These are phyloP conservation scores for Tinospora cordifolia DNA, from an alignment of 164 flowering plant genomes.

Conservation along the genomic window DNA sequence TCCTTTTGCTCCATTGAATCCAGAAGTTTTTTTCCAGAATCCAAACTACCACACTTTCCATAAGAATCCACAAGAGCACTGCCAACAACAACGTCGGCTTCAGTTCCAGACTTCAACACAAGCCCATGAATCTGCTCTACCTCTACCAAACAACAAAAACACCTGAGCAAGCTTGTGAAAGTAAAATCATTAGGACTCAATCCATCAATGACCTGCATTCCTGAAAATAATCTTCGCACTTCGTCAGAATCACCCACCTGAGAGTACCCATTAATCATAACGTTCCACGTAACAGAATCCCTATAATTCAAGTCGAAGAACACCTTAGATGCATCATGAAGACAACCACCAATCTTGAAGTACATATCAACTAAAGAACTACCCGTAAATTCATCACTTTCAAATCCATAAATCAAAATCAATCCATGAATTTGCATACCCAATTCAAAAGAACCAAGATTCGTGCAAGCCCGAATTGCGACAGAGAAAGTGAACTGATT, in stretches of 20 bases:
- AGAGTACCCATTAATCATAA: conserved; percentile 24
- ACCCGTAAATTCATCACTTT: conserved; percentile 20
- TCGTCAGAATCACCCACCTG: conserved; percentile 15
- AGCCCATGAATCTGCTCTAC: conserved; percentile 27
- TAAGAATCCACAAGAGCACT: conserved; percentile 20
- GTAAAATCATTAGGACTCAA: conserved; percentile 27
- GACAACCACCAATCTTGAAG: conserved; percentile 15
- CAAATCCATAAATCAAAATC: conserved; percentile 16
- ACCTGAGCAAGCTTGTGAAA: conserved; percentile 25
- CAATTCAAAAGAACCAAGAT: conserved; percentile 9
- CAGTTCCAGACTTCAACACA: conserved; percentile 18
- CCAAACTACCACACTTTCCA: conserved; percentile 19
- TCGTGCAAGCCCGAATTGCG: conserved; percentile 12
- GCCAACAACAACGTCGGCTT: conserved; percentile 18
- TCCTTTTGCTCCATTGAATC: conserved; percentile 21
- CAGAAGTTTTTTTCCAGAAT: conserved; percentile 12
- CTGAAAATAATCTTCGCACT: conserved; percentile 16
- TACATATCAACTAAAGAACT: conserved; percentile 24
- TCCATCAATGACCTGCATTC: conserved; percentile 19
- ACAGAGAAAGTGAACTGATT: conserved; percentile 19
- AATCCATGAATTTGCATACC: conserved; percentile 20
- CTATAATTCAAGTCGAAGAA: conserved; percentile 16
- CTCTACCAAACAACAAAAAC: conserved; percentile 17
- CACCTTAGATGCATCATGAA: conserved; percentile 11
- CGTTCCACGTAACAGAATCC: conserved; percentile 23